These are phyloP conservation scores for Poa annua DNA, from an alignment of 176 grass and related monocot genomes.

Conservation along the genomic window DNA sequence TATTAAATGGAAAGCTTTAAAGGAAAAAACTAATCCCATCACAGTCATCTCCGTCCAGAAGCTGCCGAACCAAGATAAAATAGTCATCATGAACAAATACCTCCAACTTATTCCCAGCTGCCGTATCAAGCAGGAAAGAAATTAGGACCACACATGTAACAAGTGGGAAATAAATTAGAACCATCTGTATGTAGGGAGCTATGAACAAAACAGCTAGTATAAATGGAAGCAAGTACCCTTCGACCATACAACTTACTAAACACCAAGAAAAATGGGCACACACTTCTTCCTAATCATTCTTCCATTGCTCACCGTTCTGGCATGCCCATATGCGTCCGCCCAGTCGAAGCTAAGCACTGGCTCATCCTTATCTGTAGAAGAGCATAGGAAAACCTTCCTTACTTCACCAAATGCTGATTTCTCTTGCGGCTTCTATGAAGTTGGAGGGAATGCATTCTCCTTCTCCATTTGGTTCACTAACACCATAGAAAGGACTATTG, in stretches of 20 bases:
- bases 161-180: constrained; percentile 18
- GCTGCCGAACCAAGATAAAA: constrained; percentile 21
- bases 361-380: constrained; percentile 45
- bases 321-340: constrained; percentile 39
- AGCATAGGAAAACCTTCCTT: constrained; percentile 47
- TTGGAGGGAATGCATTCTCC: constrained; percentile 62
- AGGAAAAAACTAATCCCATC: neutral
- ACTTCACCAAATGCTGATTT: constrained; percentile 53
- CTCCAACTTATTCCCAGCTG: neutral
- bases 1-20: neutral
- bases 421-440: constrained; percentile 63
- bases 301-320: constrained; percentile 34
- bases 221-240: constrained; percentile 21
- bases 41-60: constrained; percentile 1
- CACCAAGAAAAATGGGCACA: constrained; percentile 36
- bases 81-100: neutral
- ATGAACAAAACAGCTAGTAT: neutral
- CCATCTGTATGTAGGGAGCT: neutral
- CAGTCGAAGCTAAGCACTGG: constrained; percentile 27
- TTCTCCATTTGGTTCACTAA: constrained; percentile 76
- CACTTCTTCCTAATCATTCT: constrained; percentile 36
- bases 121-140: neutral
- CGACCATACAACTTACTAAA: neutral
- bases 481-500: constrained; percentile 43
- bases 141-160: neutral